phyloP scores from a whole-genome alignment of 2,329 filamentous ascomycete species.

The Apiospora phragmitis region DNA sequence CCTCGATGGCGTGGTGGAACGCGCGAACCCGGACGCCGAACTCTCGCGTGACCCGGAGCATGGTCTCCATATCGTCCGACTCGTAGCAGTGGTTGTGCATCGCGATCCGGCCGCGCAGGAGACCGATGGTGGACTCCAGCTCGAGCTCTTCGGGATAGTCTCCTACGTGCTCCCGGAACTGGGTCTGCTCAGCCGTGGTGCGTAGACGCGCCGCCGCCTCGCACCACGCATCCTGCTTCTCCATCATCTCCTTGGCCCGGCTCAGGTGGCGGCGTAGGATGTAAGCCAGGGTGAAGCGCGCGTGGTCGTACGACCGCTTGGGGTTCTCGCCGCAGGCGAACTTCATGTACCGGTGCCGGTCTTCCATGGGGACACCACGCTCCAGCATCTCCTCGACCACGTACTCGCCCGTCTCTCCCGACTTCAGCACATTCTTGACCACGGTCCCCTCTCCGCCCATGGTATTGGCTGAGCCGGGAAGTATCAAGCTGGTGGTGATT shows the following conservation, averaged over 20 bases:
- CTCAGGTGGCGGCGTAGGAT: conserved; percentile 39
- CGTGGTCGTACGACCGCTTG: conserved; percentile 37
- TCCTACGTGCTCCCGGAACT: conserved; percentile 8
- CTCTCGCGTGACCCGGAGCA: conserved; percentile 42
- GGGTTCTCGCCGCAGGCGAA: conserved; percentile 49
- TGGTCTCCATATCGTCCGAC: conserved; percentile 43
- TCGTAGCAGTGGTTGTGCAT: conserved; percentile 48
- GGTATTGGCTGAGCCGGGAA: conserved; percentile 45
- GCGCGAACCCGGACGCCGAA: conserved; percentile 42
- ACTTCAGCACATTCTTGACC: conserved; percentile 40
- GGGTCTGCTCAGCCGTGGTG: background rate
- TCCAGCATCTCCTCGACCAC: conserved; percentile 44
- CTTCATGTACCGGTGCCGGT: conserved; percentile 45
- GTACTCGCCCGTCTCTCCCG: conserved; percentile 34
- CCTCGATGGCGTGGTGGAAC: conserved; percentile 42
- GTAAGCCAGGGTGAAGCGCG: conserved; percentile 41
- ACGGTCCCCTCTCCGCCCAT: conserved; percentile 45
- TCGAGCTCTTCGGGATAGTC: conserved; percentile 34
- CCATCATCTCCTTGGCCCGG: conserved; percentile 35
- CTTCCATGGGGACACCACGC: conserved; percentile 32
- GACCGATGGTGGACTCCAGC: conserved; percentile 40
- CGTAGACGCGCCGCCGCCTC: background rate
- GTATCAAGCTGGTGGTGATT: conserved; percentile 45
- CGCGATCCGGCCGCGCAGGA: conserved; percentile 41
- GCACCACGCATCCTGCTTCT: conserved; percentile 34